Percentiles rank a stretch among this genome's conserved stretches.
These are phyloP conservation scores for Penicillium nordicum DNA, from an alignment of 2,329 filamentous ascomycete genomes.

Conservation along the genomic window DNA sequence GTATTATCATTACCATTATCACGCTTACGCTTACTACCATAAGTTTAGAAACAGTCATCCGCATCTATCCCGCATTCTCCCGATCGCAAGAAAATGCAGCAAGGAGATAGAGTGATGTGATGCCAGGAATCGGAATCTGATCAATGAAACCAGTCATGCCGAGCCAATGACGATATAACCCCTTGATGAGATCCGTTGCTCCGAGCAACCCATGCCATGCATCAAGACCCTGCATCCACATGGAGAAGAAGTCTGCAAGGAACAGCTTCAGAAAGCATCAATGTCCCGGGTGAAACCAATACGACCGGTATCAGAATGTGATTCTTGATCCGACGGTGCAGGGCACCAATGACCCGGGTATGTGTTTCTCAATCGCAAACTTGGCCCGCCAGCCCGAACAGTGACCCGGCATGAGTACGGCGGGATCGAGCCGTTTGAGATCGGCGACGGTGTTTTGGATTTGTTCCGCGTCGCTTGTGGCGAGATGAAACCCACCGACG, in stretches of 20 bases:
- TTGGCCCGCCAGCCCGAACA: conserved; percentile 57
- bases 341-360: conserved; percentile 51
- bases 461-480: conserved; percentile 44
- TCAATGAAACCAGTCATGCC: conserved; percentile 11
- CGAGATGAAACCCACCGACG: conserved; percentile 55
- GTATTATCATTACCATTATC: background rate
- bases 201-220: conserved; percentile 14
- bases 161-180: conserved; percentile 10
- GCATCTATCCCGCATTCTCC: conserved; percentile 7
- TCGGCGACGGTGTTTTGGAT: conserved; percentile 49
- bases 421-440: conserved; percentile 47
- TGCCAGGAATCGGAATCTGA: conserved; percentile 4
- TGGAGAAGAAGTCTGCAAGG: conserved; percentile 17
- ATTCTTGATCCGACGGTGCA: conserved; percentile 50
- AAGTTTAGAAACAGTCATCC: background rate
- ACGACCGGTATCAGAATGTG: conserved; percentile 26
- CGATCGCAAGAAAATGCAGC: conserved; percentile 17
- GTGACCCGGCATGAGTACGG: conserved; percentile 53
- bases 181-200: conserved; percentile 12
- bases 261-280: background rate
- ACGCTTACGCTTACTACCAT: background rate
- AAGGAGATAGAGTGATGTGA: conserved; percentile 13
- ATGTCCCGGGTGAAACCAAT: background rate
- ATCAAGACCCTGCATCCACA: conserved; percentile 15
- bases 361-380: conserved; percentile 50